Evolutionary conservation across 108 stramenopile genomes (phyloP).

Genomic region (Cyclostephanos tholiformis): DNA sequence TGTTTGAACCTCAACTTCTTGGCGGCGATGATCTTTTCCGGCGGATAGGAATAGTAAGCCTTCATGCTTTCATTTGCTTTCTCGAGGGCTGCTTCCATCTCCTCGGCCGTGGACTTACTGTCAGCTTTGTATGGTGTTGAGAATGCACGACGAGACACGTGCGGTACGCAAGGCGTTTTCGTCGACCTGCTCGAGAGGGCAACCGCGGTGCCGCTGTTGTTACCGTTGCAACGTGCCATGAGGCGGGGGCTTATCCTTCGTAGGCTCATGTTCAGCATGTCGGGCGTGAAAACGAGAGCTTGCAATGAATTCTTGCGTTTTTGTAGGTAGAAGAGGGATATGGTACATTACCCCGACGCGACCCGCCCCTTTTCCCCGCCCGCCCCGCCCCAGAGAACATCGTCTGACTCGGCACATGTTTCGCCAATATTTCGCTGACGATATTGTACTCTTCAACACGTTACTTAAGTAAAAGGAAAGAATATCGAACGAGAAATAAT

Average conservation of each 20-base stretch:
- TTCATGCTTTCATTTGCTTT: conserved; percentile 76
- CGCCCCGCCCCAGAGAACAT: no score
- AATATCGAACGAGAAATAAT: no score
- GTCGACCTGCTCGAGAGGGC: background rate
- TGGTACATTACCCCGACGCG: no score
- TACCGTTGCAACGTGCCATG: background rate
- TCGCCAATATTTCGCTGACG: no score
- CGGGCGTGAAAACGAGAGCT: background rate
- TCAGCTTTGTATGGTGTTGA: conserved; percentile 10
- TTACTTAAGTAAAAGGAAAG: no score
- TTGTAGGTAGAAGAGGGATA: no score
- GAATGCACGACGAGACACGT: background rate
- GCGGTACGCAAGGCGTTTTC: background rate
- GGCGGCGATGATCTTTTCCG: conserved; percentile 50
- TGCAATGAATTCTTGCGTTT: background rate
- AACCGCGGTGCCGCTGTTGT: background rate
- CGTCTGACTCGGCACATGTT: no score
- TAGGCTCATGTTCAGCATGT: background rate
- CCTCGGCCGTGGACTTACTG: conserved; percentile 30
- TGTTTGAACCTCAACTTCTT: conserved; percentile 51
- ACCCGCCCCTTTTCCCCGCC: no score
- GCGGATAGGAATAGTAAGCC: conserved; percentile 67
- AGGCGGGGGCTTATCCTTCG: conserved; percentile 6
- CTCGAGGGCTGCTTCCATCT: conserved; percentile 51
- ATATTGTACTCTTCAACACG: no score